A percentile compares a stretch with the other conserved stretches of the same genome.
phyloP scores from a whole-genome alignment of 2,329 filamentous ascomycete genomes.

The Colletotrichum godetiae region DNA sequence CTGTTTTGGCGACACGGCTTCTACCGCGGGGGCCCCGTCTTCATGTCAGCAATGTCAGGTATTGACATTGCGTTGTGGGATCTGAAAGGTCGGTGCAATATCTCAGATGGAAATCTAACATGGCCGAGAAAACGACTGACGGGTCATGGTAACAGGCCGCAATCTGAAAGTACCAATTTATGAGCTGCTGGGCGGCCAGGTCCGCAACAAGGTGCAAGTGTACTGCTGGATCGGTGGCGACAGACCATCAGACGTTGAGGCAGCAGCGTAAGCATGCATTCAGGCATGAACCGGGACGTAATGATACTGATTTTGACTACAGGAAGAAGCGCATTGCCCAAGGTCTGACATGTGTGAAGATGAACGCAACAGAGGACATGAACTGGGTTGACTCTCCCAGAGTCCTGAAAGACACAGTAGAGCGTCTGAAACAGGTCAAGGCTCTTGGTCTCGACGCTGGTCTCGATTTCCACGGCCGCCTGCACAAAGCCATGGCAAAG shows the following conservation, averaged over 20 bases:
- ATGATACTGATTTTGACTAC: neutral
- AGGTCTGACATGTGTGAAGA: slow-evolving; percentile 71
- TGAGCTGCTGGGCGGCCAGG: slow-evolving; percentile 74
- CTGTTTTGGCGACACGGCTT: slow-evolving; percentile 72
- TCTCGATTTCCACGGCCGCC: slow-evolving; percentile 76
- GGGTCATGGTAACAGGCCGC: neutral
- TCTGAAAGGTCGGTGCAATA: slow-evolving; percentile 61
- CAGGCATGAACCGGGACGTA: rapidly evolving
- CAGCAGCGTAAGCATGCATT: slow-evolving; percentile 57
- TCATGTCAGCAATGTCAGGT: slow-evolving; percentile 78
- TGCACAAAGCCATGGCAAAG: slow-evolving; percentile 78
- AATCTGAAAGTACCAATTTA: slow-evolving; percentile 66
- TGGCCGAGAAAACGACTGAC: neutral
- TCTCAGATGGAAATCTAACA: too few relatives aligned
- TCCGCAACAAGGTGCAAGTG: slow-evolving; percentile 71
- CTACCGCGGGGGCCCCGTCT: slow-evolving; percentile 77
- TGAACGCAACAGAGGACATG: slow-evolving; percentile 77
- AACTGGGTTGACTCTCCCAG: slow-evolving; percentile 75
- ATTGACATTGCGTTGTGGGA: slow-evolving; percentile 80
- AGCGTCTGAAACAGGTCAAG: slow-evolving; percentile 72
- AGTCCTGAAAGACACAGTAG: slow-evolving; percentile 66
- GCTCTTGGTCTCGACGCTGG: slow-evolving; percentile 72
- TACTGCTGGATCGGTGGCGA: slow-evolving; percentile 79
- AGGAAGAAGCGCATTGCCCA: slow-evolving; percentile 64
- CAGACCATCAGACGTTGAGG: slow-evolving; percentile 70